Evolutionary conservation across 805 yeast species (phyloP), one percentile per base, ranked within the genome.

Genomic region (Wickerhamomyces hampshirensis): DNA sequence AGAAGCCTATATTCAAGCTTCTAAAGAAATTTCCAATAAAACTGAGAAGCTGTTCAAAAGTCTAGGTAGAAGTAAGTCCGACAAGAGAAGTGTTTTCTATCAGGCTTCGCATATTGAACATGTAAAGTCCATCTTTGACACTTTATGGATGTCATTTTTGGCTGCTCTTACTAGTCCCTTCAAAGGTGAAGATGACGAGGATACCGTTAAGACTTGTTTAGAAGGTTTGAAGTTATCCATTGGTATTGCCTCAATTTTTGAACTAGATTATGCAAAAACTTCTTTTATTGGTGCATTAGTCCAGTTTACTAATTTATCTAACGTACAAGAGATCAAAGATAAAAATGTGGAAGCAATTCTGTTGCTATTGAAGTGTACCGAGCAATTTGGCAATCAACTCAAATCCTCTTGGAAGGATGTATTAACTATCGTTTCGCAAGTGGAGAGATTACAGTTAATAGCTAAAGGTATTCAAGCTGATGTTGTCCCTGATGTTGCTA

Each of bases 121-220:
- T 56, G 95, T 91, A 12, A 82, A 75, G 55, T 89, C 97, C 1
- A 85, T 94, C 55, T 91, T 93, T 62, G 96, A 91, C 51, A 86
- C 86, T 13, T 65, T 84, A 30, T 93, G 99, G 99, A 89, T 94
- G 96, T 87, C 97, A 0, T 75, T 93, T 32, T 69, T 93, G 47
- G 98, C 98, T 6, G 97, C 95, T 1, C 68, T 93, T 33, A 88
- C 97, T 0, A 91, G 94, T 4, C 95, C 96, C 5, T 88, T 89
- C 66, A 87, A 83, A 55, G 96, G 87, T 37, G 80, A 82, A 44
- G 88, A 84, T 47, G 93, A 85, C 47, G 72, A 69, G 15, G 87
- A 80, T 37, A 72, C 83, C 9, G 73, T 84, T 4, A 73, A 68
- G 33, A 61, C 72, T 7, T 81, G 96, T 48, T 62, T 93, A 36